A percentile compares a stretch with the other conserved stretches of the same genome.
Evolutionary conservation across 2,329 filamentous ascomycete genomes (phyloP).

Genomic region (Harringtonia lauricola): DNA sequence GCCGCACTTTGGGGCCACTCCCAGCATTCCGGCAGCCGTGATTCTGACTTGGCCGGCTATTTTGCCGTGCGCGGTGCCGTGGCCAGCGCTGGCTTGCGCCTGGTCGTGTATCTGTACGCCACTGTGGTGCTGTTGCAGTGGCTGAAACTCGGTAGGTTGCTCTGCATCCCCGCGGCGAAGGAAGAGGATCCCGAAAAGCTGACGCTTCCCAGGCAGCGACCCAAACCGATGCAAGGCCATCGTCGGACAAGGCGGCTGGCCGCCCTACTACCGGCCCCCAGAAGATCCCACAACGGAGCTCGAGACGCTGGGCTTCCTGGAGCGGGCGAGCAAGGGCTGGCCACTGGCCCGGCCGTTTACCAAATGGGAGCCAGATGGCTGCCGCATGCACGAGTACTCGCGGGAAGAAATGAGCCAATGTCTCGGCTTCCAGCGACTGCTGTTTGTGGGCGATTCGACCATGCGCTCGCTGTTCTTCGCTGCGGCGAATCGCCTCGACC

Average conservation of each 20-base stretch:
- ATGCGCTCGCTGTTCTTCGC: conserved; percentile 51
- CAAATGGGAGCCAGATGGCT: conserved; percentile 49
- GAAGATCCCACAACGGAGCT: conserved; percentile 1
- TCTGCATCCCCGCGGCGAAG: no score
- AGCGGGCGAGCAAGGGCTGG: conserved; percentile 11
- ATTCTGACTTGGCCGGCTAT: no score
- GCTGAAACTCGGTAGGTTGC: no score
- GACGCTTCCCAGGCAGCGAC: conserved; percentile 20
- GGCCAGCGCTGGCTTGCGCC: no score
- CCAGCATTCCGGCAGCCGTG: no score
- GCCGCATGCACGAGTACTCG: conserved; percentile 45
- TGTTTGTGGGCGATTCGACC: conserved; percentile 51
- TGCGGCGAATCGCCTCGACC: conserved; percentile 35
- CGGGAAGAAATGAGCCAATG: conserved; percentile 40
- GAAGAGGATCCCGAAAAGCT: no score
- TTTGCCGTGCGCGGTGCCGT: no score
- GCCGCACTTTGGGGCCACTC: no score
- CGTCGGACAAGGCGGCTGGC: conserved; percentile 40
- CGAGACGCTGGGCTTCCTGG: conserved; percentile 5
- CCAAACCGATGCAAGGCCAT: conserved; percentile 43
- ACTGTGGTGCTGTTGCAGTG: no score
- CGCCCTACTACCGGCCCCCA: conserved; percentile 14
- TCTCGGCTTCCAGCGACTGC: conserved; percentile 36
- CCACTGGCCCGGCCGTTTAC: conserved; percentile 20
- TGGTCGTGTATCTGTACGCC: no score